These are phyloP conservation scores for Boletus patriciae DNA, from an alignment of 768 basidiomycete genomes.

Conservation along the genomic window DNA sequence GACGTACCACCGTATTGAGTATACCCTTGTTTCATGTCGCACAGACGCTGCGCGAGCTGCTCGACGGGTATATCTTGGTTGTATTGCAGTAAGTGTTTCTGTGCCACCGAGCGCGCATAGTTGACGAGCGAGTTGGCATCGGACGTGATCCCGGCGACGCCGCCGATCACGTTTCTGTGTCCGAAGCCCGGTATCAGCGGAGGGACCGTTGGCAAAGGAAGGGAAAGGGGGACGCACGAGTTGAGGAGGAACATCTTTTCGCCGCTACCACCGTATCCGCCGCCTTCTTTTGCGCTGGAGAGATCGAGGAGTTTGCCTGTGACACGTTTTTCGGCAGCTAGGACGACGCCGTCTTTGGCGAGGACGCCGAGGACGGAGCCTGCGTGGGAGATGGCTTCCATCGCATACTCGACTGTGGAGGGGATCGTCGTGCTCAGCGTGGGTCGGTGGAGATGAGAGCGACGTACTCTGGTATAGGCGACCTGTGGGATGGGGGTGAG, in stretches of 20 bases:
- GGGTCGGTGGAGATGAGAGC: neutral
- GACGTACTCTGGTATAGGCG: conserved; percentile 92
- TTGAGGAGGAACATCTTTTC: conserved; percentile 98
- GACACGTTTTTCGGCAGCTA: conserved; percentile 96
- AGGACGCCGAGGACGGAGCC: conserved; percentile 92
- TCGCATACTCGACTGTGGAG: conserved; percentile 91
- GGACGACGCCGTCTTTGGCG: conserved; percentile 86
- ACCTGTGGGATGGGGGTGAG: conserved; percentile 47
- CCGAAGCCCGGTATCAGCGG: conserved; percentile 1
- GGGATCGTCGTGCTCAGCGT: conserved; percentile 4
- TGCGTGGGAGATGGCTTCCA: conserved; percentile 98
- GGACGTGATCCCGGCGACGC: conserved; percentile 93
- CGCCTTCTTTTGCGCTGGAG: conserved; percentile 75
- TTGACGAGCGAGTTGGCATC: conserved; percentile 98
- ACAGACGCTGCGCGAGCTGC: conserved; percentile 87
- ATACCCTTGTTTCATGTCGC: conserved; percentile 98
- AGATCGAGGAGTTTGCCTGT: conserved; percentile 97
- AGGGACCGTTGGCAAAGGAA: neutral
- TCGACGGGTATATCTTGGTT: conserved; percentile 99
- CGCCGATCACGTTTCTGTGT: conserved; percentile 87
- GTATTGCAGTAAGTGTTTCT: conserved; percentile 83
- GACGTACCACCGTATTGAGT: conserved; percentile 89
- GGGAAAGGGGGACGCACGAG: conserved; percentile 51
- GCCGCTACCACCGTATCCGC: conserved; percentile 88
- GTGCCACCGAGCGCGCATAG: conserved; percentile 88